Evolutionary conservation across 2,329 filamentous ascomycete species (phyloP).

Genomic region (Fusarium protoensiforme): DNA sequence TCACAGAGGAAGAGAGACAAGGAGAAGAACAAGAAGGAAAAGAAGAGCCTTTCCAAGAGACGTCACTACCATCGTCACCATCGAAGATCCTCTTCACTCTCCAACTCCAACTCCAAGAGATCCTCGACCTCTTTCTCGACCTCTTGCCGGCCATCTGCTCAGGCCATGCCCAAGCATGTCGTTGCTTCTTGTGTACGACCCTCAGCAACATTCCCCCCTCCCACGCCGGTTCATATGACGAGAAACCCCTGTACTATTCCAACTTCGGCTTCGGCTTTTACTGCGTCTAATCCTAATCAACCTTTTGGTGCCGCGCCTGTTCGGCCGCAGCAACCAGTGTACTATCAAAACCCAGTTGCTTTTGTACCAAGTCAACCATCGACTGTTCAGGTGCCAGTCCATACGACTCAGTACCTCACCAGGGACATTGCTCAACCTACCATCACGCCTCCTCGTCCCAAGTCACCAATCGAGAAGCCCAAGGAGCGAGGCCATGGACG

Average conservation of each 20-base stretch:
- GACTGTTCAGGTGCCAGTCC: slow-evolving; percentile 12
- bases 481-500: neutral
- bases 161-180: slow-evolving; percentile 4
- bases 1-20: neutral
- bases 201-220: slow-evolving; percentile 32
- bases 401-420: slow-evolving; percentile 19
- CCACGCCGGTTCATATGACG: slow-evolving; percentile 26
- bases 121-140: slow-evolving; percentile 14
- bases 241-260: slow-evolving; percentile 28
- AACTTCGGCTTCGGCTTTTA: slow-evolving; percentile 16
- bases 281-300: slow-evolving; percentile 22
- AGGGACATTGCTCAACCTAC: slow-evolving; percentile 1
- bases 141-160: slow-evolving; percentile 14
- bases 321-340: slow-evolving; percentile 34
- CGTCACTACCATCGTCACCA: neutral
- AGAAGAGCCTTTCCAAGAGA: slow-evolving; percentile 6
- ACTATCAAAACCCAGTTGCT: slow-evolving; percentile 34
- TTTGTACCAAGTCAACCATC: slow-evolving; percentile 18
- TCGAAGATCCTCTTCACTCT: slow-evolving; percentile 7
- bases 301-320: slow-evolving; percentile 19
- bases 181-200: slow-evolving; percentile 34
- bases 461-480: neutral
- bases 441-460: neutral
- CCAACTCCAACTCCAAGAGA: slow-evolving; percentile 8
- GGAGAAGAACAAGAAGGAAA: neutral